Percentiles rank a stretch among this genome's conserved stretches.
Evolutionary conservation across 2,329 filamentous ascomycete genomes (phyloP).

Genomic region (Verticillium nonalfalfae): DNA sequence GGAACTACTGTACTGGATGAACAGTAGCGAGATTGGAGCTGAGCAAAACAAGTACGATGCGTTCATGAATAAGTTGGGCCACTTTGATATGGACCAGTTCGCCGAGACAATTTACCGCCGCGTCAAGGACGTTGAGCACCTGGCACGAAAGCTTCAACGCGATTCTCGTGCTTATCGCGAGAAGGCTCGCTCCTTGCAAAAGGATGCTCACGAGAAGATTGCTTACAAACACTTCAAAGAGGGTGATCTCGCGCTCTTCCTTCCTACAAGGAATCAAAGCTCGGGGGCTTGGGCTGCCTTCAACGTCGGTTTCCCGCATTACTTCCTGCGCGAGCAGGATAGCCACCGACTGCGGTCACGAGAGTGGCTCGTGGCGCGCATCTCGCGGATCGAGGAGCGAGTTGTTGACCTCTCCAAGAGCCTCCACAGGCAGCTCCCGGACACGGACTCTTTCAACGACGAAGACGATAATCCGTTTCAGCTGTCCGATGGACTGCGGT

Average conservation of each 20-base stretch:
- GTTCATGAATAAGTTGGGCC: constrained; percentile 66
- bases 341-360: constrained; percentile 74
- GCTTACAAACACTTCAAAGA: constrained; percentile 95
- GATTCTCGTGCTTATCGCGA: constrained; percentile 85
- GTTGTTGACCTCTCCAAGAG: constrained; percentile 88
- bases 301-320: constrained; percentile 95
- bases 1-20: constrained; percentile 76
- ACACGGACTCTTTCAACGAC: constrained; percentile 47
- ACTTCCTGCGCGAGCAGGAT: constrained; percentile 92
- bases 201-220: constrained; percentile 91
- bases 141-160: constrained; percentile 87
- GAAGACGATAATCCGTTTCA: constrained; percentile 98
- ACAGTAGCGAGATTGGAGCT: constrained; percentile 55
- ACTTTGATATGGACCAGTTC: constrained; percentile 79
- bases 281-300: constrained; percentile 97
- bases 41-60: constrained; percentile 70
- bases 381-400: constrained; percentile 83
- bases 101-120: constrained; percentile 81
- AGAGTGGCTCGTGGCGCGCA: constrained; percentile 95
- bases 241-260: constrained; percentile 86
- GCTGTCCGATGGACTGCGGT: constrained; percentile 86
- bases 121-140: constrained; percentile 87
- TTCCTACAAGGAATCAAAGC: constrained; percentile 90
- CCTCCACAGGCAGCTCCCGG: constrained; percentile 37
- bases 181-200: constrained; percentile 72